phyloP scores from a whole-genome alignment of 257 asterid genomes.

The Solanum stenotomum region DNA sequence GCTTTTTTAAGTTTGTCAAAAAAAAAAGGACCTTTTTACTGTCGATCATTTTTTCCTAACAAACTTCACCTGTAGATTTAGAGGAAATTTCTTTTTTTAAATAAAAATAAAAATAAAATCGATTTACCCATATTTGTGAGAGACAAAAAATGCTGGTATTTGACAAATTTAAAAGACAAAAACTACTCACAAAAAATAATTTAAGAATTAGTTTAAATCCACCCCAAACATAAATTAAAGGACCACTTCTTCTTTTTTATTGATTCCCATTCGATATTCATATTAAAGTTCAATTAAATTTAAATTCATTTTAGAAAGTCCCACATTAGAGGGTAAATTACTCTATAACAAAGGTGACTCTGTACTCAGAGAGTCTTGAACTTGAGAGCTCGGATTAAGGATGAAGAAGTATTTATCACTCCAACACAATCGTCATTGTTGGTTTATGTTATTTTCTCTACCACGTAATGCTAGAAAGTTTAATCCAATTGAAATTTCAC shows the following conservation, averaged over 20 bases:
- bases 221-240: background rate
- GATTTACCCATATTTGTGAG: background rate
- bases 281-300: background rate
- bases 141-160: background rate
- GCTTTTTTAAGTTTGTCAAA: background rate
- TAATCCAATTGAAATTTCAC: too few species aligned
- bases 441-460: too few species aligned
- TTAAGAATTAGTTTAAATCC: background rate
- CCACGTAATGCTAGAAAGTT: too few species aligned
- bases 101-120: background rate
- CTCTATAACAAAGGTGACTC: too few species aligned
- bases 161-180: background rate
- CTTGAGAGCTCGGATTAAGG: too few species aligned
- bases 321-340: too few species aligned
- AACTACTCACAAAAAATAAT: background rate
- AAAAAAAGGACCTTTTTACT: background rate
- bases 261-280: background rate
- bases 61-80: background rate
- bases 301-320: too few species aligned
- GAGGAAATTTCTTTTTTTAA: background rate
- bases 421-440: too few species aligned
- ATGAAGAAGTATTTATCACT: too few species aligned
- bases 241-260: background rate
- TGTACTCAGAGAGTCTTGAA: too few species aligned
- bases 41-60: background rate